phyloP scores from a whole-genome alignment of 2,329 filamentous ascomycete genomes.

The Scedosporium minutisporum region DNA sequence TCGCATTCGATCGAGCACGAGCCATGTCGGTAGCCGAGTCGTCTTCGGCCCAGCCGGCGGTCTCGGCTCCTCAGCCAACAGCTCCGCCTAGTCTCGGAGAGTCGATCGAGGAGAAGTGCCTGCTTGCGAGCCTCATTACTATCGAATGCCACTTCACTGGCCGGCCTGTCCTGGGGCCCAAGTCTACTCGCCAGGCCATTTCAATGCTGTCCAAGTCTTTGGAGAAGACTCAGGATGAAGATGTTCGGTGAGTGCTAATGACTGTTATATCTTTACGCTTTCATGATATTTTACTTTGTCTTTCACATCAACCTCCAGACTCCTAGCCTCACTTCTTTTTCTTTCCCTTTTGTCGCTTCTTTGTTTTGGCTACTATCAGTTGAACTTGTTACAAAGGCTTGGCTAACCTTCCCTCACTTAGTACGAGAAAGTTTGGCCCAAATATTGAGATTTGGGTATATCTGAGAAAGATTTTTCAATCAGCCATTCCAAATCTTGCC shows the following conservation, averaged over 20 bases:
- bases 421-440: conserved; percentile 45
- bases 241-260: conserved; percentile 40
- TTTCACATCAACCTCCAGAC: background rate
- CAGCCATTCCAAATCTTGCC: conserved; percentile 51
- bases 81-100: conserved; percentile 18
- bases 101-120: conserved; percentile 55
- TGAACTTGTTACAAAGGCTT: no score
- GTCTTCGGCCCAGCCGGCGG: conserved; percentile 9
- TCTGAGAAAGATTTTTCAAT: conserved; percentile 50
- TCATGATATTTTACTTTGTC: background rate
- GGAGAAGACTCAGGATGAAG: conserved; percentile 54
- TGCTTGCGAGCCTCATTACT: conserved; percentile 50
- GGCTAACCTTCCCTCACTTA: background rate
- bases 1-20: no score
- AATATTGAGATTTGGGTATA: conserved; percentile 60
- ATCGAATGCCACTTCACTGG: conserved; percentile 53
- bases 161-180: conserved; percentile 46
- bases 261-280: background rate
- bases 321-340: no score
- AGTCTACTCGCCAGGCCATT: conserved; percentile 43
- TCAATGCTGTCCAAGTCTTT: conserved; percentile 50
- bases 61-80: conserved; percentile 31
- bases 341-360: no score
- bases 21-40: conserved; percentile 8
- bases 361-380: no score